Evolutionary conservation across 305 asterid genomes (phyloP), one percentile per base, ranked within the genome.

Genomic region (Withania somnifera): DNA sequence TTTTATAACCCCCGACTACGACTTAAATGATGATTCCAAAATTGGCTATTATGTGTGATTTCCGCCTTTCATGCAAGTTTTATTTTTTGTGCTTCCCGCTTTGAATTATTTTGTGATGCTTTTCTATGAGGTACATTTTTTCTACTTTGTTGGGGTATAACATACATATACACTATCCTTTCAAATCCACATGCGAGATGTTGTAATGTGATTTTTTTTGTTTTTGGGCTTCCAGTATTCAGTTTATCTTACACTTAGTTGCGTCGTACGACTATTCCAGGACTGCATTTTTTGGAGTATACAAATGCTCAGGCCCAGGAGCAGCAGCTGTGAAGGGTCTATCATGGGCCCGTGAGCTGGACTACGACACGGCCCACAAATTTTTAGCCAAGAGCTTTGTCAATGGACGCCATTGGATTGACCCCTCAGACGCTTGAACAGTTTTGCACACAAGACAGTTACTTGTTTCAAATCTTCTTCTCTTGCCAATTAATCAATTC

Each of bases 381-480:
- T 94, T 94, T 79, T 93, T 94, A n/a, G 94, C 86, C 42, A 93
- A 93, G 89, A 94, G 98, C 75, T 94, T 92, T 82, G 98, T 94
- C 54, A 94, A 94, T 28, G 97, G 98, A 60, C 87, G 98, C 86
- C 97, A 94, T 11, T 94, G 98, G 97, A 94, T 94, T 86, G 87
- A 89, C 11, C 94, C 92, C 0, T 52, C 82, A 0, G 97, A 93
- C 84, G 93, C 97, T 58, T 92, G 81, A 71, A 36, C 42, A 26
- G 17, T 30, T 47, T 6, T 5, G 19, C 8, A 19, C 8, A 36
- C 1, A 15, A n/a, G n/a, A n/a, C n/a, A n/a, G n/a, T n/a, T n/a
- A n/a, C n/a, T n/a, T n/a, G n/a, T n/a, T n/a, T n/a, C n/a, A n/a
- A n/a, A n/a, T n/a, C n/a, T n/a, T n/a, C n/a, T 7, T 42, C 61